phyloP scores from a whole-genome alignment of 1,284 basidiomycete genomes.

The Apiotrichum akiyoshidainum region DNA sequence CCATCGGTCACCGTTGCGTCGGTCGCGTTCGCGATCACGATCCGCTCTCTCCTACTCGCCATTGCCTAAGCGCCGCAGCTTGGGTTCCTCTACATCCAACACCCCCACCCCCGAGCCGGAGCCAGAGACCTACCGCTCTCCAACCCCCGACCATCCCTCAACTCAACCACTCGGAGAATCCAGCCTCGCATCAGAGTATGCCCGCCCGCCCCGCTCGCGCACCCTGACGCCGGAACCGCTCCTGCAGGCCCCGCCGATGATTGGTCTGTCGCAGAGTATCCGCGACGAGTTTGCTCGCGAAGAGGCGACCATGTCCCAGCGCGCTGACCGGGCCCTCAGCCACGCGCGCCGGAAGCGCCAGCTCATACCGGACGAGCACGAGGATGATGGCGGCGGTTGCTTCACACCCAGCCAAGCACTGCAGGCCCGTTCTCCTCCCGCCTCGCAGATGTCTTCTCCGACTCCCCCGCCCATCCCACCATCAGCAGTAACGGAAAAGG shows the following conservation, averaged over 20 bases:
- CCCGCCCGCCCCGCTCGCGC: conserved; percentile 11
- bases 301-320: conserved; percentile 6
- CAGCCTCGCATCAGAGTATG: conserved; percentile 26
- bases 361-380: not conserved
- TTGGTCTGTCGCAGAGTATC: conserved; percentile 16
- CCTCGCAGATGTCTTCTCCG: not conserved
- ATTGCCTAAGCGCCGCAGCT: conserved; percentile 1
- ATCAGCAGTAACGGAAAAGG: not conserved
- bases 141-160: conserved; percentile 9
- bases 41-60: not conserved
- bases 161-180: conserved; percentile 46
- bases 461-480: too few relatives aligned
- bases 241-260: conserved; percentile 15
- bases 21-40: not conserved
- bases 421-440: not conserved
- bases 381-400: conserved; percentile 8
- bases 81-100: not conserved
- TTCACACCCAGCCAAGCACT: not conserved
- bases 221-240: conserved; percentile 7
- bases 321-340: conserved; percentile 4
- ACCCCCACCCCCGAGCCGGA: not conserved
- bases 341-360: conserved; percentile 2
- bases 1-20: not conserved
- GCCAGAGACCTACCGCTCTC: not conserved
- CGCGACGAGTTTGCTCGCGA: conserved; percentile 8